Base-by-base conservation (phyloP, 495 filamentous ascomycete species). In the Penicillium maclennaniae region DNA sequence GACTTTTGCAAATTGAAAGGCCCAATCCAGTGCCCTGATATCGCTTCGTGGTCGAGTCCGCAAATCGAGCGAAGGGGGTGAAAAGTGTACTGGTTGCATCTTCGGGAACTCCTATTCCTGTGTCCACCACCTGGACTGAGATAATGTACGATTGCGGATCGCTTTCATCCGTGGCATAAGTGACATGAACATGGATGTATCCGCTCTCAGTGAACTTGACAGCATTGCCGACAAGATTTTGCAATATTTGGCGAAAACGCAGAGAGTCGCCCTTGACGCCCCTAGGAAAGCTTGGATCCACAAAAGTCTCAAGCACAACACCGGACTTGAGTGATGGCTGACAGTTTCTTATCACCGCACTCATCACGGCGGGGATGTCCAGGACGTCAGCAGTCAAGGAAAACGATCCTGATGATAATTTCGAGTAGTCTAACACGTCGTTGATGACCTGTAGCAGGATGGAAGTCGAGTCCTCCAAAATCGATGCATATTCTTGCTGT, bases 361-460 rank as follows among this genome's bases (percentile, higher is more conserved):
- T 68, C 25, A 83, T 63, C 49, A 85, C 75, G 40, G 66, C 73
- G 48, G 74, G 76, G 16, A 92, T 79, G 56, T 92, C 83, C 28
- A 82, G 68, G 0, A 92, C 78, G n/a, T 92, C 80, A 1, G 87
- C 66, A 6, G 83, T 83, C 12, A 95, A 73, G 6, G 84, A 87
- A 60, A 95, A 96, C 40, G 88, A 87, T 4, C 88, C 90, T 10
- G 86, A 88, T 53, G 92, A 91, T 16, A 95, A 81, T 61, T 95
- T 95, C 3, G 88, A 92, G 56, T 92, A 86, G 63, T 95, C 91
- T 3, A 95, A 73, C 36, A 93, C 92, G 57, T 95, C 89, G 52
- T 95, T 95, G 67, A 95, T 93, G 20, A 95, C 86, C 4, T 87
- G 88, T 17, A 96, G 69, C n/a, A 96, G 70, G 3, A 85, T 81